Evolutionary conservation across 129 eudicot species (phyloP), one percentile per base, ranked within the genome.

Genomic region (Flaveria robusta): DNA sequence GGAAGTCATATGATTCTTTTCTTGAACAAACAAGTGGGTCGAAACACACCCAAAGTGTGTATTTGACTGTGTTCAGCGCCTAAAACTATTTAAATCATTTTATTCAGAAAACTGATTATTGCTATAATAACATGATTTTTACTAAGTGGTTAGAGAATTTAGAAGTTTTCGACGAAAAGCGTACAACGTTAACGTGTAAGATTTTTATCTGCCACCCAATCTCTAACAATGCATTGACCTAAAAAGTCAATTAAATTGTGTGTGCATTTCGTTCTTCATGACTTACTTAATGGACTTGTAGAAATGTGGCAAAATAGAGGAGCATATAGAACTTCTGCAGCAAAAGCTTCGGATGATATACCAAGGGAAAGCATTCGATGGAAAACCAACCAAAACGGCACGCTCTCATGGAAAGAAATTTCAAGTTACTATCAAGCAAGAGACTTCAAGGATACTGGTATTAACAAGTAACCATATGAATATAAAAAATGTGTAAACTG

Each of bases 361-460:
- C 71, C 86, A 84, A 81, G 97, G 97, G 76, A 91, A 88, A 74
- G 88, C 88, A 11, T 91, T 88, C 50, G 88, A 91, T 23, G 97
- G 97, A 72, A 88, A 88, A 69, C 87, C 90, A n/a, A 91, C 97
- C 2, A 91, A 91, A 58, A 91, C 97, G 0, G 97, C 97, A 11
- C 94, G 97, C 5, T 88, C 97, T 22, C 97, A 91, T 37, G 97
- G 97, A 62, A 86, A 78, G 66, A 91, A 91, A 78, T 86, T 91
- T 77, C 97, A 91, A 59, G 91, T 91, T 65, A 84, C 93, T 5
- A 54, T 91, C 58, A 85, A 81, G 76, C 94, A 91, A 77, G 97
- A 91, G 85, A 88, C 94, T 0, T 86, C 97, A 31, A 83, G 97
- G 64, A 86, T 91, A 86, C 79, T 91, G 97, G 97, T 88, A 90